Evolutionary conservation across 805 yeast species (phyloP), one percentile per base, ranked within the genome.

Genomic region (Saccharomycopsis amapae): DNA sequence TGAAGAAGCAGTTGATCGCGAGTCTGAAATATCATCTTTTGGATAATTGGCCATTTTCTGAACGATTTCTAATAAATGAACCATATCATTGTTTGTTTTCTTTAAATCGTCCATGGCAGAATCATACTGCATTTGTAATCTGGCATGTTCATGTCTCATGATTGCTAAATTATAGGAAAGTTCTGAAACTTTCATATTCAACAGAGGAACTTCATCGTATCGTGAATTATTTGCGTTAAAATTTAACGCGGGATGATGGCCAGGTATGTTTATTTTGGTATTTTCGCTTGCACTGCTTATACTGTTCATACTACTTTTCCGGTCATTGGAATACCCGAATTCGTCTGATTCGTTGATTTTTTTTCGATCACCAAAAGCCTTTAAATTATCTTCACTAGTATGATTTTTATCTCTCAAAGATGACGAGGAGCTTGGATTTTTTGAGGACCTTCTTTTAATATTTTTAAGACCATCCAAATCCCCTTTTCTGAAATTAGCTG

Each of bases 401-500:
- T 26, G 28, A 6, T 26, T 17, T 18, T 34, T 45, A 22, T 40
- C 43, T 30, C 31, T 40, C 5, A 26, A 13, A 25, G 28, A 32
- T n/a, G n/a, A 19, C 10, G 39, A 10, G 6, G 23, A 12, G 4
- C n/a, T 34, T 7, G 42, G 38, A 26, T 65, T 55, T 58, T 67
- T 55, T 4, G 79, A 72, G 0, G 93, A 76, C 41, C 96, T 66
- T 52, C 97, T 71, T 61, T 85, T 88, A 60, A 89, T 90, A 15
- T 75, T 71, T 47, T 84, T 76, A 50, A 89, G 65, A 10, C 83
- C 71, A 34, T 82, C 93, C 17, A 78, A 63, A 60, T 89, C 94
- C 36, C 96, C 96, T 44, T 86, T 80, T 53, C 78, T 73, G 64
- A 89, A 89, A 48, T 73, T 73, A 26, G 82, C 84, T 2, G 86